phyloP scores from a whole-genome alignment of 441 rosid species.

The Erodium trifolium region DNA sequence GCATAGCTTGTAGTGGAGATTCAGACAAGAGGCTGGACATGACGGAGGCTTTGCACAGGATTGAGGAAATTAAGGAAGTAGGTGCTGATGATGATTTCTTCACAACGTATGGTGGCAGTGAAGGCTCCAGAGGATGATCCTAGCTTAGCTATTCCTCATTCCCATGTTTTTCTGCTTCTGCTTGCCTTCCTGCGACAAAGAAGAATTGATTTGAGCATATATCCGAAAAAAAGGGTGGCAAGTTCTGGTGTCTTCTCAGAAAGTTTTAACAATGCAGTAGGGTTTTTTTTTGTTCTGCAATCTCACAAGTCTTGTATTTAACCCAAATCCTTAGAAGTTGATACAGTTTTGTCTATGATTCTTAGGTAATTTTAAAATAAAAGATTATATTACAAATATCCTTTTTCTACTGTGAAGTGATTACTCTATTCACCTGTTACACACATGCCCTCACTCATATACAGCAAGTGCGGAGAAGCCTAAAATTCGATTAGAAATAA shows the following conservation, averaged over 20 bases:
- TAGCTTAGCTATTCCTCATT: not conserved
- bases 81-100: not conserved
- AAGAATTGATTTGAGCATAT: not conserved
- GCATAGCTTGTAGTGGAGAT: conserved; percentile 5
- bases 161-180: not conserved
- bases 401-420: no score
- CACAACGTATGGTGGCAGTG: not conserved
- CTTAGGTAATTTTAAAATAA: conserved; percentile 3
- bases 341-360: not conserved
- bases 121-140: not conserved
- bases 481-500: no score
- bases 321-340: not conserved
- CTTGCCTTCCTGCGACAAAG: not conserved
- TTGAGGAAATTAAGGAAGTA: not conserved
- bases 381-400: not conserved
- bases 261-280: not conserved
- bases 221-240: not conserved
- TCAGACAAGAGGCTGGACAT: conserved; percentile 5
- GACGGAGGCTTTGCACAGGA: not conserved
- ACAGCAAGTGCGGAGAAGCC: no score
- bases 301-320: not conserved
- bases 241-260: conserved; percentile 5
- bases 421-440: no score
- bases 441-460: no score
- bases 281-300: not conserved